phyloP scores from a whole-genome alignment of 208 protist species.

The Trypanosoma mega region DNA sequence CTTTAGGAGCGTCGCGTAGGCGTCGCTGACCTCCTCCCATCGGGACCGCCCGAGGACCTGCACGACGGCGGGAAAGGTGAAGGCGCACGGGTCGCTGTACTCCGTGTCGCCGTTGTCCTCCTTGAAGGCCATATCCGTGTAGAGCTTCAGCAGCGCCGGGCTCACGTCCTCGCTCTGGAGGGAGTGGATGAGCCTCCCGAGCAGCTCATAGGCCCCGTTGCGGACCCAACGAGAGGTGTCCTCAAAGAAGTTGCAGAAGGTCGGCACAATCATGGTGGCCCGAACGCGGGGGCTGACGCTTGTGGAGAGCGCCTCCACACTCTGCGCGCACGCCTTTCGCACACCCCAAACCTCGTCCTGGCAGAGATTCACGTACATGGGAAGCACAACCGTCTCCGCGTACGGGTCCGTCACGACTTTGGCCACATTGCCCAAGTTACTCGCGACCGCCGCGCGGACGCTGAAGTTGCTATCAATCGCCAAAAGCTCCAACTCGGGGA shows the following conservation, averaged over 20 bases:
- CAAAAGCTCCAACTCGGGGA: constrained; percentile 83
- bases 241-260: constrained; percentile 71
- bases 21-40: constrained; percentile 89
- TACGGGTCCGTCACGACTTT: constrained; percentile 44
- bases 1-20: constrained; percentile 93
- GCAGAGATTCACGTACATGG: constrained; percentile 88
- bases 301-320: constrained; percentile 67
- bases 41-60: constrained; percentile 78
- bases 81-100: constrained; percentile 92
- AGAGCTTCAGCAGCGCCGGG: constrained; percentile 80
- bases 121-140: constrained; percentile 92
- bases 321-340: constrained; percentile 93
- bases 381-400: constrained; percentile 65
- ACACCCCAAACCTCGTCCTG: constrained; percentile 97
- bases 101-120: constrained; percentile 87
- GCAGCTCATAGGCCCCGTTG: constrained; percentile 82
- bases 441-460: constrained; percentile 86
- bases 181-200: constrained; percentile 92
- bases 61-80: constrained; percentile 93
- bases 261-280: constrained; percentile 57
- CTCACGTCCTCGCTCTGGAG: constrained; percentile 83
- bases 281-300: constrained; percentile 61
- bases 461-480: constrained; percentile 89
- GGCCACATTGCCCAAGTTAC: constrained; percentile 71
- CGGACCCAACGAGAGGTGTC: constrained; percentile 94